phyloP scores from a whole-genome alignment of 2,329 filamentous ascomycete species.

The Cladosporium phlei region DNA sequence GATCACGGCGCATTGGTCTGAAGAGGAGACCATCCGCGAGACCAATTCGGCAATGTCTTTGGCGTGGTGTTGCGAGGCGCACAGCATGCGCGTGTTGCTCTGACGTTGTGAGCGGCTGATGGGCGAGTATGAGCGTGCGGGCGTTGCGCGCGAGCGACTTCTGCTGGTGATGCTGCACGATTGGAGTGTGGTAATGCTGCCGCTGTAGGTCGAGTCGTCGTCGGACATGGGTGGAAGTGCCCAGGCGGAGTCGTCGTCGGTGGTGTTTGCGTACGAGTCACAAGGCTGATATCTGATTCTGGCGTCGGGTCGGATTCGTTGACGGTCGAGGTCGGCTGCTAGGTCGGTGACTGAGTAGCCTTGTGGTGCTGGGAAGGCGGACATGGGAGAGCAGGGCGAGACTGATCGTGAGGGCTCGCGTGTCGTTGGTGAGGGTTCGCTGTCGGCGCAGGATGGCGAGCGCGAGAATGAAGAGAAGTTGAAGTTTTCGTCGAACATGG shows the following conservation, averaged over 20 bases:
- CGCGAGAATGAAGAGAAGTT: conserved; percentile 28
- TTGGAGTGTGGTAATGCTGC: conserved; percentile 7
- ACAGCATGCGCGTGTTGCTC: conserved; percentile 37
- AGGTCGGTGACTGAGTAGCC: conserved; percentile 30
- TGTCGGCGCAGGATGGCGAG: conserved; percentile 24
- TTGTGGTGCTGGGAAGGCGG: conserved; percentile 19
- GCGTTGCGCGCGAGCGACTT: conserved; percentile 15
- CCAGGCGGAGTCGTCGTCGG: conserved; percentile 30
- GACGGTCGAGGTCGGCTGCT: conserved; percentile 25
- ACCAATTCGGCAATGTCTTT: conserved; percentile 41
- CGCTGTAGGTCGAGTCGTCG: conserved; percentile 8
- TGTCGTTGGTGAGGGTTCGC: conserved; percentile 19
- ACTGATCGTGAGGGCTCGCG: conserved; percentile 27
- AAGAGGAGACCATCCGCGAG: conserved; percentile 37
- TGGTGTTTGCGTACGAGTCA: conserved; percentile 29
- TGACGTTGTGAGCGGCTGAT: conserved; percentile 39
- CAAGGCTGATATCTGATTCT: conserved; percentile 32
- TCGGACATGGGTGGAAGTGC: conserved; percentile 16
- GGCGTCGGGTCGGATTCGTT: conserved; percentile 23
- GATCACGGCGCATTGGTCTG: conserved; percentile 38
- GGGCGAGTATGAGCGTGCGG: conserved; percentile 29
- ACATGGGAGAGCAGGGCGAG: conserved; percentile 28
- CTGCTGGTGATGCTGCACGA: conserved; percentile 6
- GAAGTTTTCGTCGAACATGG: conserved; percentile 32
- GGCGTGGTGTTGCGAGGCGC: conserved; percentile 33